Conservation (phyloP, 2,329 filamentous ascomycete genomes). For the Fusarium sp. region DNA sequence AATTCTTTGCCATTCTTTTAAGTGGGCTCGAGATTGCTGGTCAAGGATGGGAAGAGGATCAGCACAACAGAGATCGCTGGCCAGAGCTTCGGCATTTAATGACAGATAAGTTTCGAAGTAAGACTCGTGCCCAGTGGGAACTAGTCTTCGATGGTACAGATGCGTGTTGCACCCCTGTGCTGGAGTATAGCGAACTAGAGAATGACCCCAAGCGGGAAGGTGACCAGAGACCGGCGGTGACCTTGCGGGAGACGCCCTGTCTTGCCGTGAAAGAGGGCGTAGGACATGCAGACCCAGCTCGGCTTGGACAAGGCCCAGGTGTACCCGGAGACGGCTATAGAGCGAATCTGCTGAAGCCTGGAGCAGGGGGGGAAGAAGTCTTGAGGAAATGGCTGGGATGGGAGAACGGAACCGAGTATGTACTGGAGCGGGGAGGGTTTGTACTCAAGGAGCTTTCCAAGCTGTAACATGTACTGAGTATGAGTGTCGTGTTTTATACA, state of each 20-base stretch:
- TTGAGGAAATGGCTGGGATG: conserved; percentile 81
- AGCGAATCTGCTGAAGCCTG: conserved; percentile 68
- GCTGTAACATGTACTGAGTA: conserved; percentile 38
- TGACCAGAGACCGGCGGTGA: conserved; percentile 77
- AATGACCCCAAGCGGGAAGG: conserved; percentile 60
- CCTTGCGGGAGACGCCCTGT: conserved; percentile 75
- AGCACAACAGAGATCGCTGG: conserved; percentile 74
- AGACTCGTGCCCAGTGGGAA: conserved; percentile 85
- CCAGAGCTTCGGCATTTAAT: conserved; percentile 71
- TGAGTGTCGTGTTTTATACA: not conserved
- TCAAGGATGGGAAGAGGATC: conserved; percentile 60
- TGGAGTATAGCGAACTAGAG: conserved; percentile 79
- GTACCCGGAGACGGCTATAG: conserved; percentile 75
- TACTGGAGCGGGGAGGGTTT: conserved; percentile 71
- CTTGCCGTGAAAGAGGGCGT: conserved; percentile 66
- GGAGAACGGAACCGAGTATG: conserved; percentile 76
- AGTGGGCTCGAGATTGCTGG: conserved; percentile 70
- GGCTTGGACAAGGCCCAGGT: conserved; percentile 72
- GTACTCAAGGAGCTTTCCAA: conserved; percentile 56
- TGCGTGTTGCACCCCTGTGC: conserved; percentile 90
- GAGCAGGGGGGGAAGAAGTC: conserved; percentile 76
- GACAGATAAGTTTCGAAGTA: conserved; percentile 71
- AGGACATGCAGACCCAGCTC: conserved; percentile 45
- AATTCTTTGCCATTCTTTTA: conserved; percentile 79
- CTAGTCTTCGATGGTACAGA: conserved; percentile 87